Base-by-base conservation (phyloP, 169 alveolate genomes). In the Eimeria zaria region DNA sequence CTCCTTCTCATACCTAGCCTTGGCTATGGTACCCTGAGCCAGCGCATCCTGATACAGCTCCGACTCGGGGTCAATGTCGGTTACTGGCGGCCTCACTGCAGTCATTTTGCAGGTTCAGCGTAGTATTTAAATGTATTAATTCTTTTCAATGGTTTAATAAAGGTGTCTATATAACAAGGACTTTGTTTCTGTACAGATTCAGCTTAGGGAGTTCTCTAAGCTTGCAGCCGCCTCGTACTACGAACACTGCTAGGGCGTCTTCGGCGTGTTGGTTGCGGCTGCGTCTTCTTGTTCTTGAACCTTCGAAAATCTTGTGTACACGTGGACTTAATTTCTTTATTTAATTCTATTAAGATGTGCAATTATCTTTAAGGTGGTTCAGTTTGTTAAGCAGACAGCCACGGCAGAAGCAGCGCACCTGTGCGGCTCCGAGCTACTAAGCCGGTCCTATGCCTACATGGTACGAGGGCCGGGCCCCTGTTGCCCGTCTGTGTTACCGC, bases 1-100 rank as follows among this genome's bases (percentile, higher is more conserved):
- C 94, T 98, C 99, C 48, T 98, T 98, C 69, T 97, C 96, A 64
- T 87, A 96, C 78, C 74, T 87, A 48, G 71, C 96, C 20, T 71
- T 51, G 73, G 97, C 96, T 39, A 95, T 85, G 60, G 96, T 55
- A 27, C 97, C 97, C 69, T 90, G 96, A n/a, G 96, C 91, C 78
- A 95, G 78, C 11, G 97, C 97, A 89, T 83, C 96, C 85, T 67
- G 84, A 88, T 97, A 71, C 98, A 97, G 46, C 81, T 95, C 90
- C 11, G 96, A 93, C 58, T 93, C 90, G 0, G 96, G 96, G 88
- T 93, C 96, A 33, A 93, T 93, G 53, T 93, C 96, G 51, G 90
- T 93, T 16, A 93, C 67, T 71, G 94, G 81, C 7, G 89, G 89
- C 27, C 76, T 88, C 30, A 55, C 36, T 53, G 92, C 94, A 11